Percentiles rank a stretch among this genome's conserved stretches.
Conservation (phyloP, 805 yeast genomes). For the Kodamaea neixiangensis region DNA sequence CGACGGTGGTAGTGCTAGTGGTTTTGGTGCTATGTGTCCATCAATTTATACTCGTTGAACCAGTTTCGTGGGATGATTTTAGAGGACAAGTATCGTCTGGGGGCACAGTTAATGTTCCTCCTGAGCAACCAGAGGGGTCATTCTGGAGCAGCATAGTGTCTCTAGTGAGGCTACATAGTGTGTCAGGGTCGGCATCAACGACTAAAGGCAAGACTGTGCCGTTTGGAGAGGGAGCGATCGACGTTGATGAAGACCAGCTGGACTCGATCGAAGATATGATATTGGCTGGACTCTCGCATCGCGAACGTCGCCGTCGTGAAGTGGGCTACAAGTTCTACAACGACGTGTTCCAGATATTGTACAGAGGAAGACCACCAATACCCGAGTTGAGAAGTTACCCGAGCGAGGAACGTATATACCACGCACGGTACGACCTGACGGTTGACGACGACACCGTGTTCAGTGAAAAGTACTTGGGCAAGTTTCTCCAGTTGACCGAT, state of each 20-base stretch:
- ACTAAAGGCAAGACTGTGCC: constrained; percentile 5
- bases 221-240: constrained; percentile 3
- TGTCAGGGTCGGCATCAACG: neutral
- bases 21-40: constrained; percentile 4
- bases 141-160: neutral
- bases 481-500: constrained; percentile 48
- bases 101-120: constrained; percentile 2
- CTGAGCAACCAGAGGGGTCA: neutral
- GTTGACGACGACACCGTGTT: constrained; percentile 34
- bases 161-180: neutral
- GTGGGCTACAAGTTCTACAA: constrained; percentile 45
- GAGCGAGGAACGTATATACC: constrained; percentile 50
- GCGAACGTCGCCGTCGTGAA: constrained; percentile 13
- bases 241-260: neutral
- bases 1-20: constrained; percentile 3
- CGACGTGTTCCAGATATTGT: constrained; percentile 41
- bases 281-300: neutral
- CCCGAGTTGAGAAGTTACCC: constrained; percentile 44
- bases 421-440: constrained; percentile 48
- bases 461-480: constrained; percentile 53
- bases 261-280: constrained; percentile 2
- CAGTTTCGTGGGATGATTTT: constrained; percentile 8
- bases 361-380: constrained; percentile 48
- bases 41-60: constrained; percentile 7
- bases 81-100: constrained; percentile 5